phyloP scores from a whole-genome alignment of 345 rosid genomes.

The Kernera saxatilis region DNA sequence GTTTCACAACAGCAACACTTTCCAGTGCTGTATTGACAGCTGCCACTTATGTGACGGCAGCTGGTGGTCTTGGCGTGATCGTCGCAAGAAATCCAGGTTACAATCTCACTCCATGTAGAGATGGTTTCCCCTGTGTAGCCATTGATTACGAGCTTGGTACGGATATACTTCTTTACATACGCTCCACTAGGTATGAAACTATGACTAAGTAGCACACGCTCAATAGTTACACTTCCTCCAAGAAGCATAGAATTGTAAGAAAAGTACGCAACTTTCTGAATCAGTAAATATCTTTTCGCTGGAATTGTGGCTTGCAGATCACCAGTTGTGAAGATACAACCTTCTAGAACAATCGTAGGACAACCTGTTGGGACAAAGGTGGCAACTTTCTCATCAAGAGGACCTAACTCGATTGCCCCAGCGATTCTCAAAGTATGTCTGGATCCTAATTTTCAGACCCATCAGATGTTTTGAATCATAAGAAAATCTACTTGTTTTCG shows the following conservation, averaged over 20 bases:
- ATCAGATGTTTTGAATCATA: neutral
- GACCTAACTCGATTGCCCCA: slow-evolving; percentile 37
- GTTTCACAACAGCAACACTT: slow-evolving; percentile 24
- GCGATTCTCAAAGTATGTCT: slow-evolving; percentile 22
- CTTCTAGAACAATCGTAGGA: slow-evolving; percentile 9
- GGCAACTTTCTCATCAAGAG: slow-evolving; percentile 38
- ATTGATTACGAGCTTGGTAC: slow-evolving; percentile 33
- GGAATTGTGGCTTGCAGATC: slow-evolving; percentile 1
- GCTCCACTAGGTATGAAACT: slow-evolving; percentile 30
- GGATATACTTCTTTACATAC: slow-evolving; percentile 35
- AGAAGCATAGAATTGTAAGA: neutral
- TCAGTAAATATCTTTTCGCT: neutral
- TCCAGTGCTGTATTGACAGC: slow-evolving; percentile 16
- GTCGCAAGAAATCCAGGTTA: slow-evolving; percentile 31
- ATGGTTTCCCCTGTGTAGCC: slow-evolving; percentile 33
- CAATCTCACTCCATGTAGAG: slow-evolving; percentile 21
- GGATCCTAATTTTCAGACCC: neutral
- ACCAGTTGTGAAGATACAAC: slow-evolving; percentile 22
- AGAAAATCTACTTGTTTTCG: neutral
- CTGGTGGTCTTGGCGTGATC: slow-evolving; percentile 38
- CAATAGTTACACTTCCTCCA: too few relatives aligned
- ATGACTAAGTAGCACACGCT: neutral
- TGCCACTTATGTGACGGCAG: slow-evolving; percentile 21
- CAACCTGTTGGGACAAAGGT: slow-evolving; percentile 22
- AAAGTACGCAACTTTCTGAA: slow-evolving; percentile 27